These are phyloP conservation scores for Rhodotorula paludigena DNA, from an alignment of 768 basidiomycete species.

Conservation along the genomic window DNA sequence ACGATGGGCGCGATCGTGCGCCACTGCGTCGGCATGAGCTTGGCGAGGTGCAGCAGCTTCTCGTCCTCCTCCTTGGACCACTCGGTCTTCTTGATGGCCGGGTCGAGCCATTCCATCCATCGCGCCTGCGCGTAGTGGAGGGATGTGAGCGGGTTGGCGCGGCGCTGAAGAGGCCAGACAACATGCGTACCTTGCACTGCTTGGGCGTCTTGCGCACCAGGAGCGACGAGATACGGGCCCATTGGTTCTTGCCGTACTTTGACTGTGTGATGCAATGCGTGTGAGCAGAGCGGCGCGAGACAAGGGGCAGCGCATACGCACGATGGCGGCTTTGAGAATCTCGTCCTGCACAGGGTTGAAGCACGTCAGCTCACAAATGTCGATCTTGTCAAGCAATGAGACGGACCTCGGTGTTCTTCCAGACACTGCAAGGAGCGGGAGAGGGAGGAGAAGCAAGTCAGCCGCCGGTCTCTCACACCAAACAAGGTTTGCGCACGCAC, in stretches of 20 bases:
- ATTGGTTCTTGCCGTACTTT: constrained; percentile 95
- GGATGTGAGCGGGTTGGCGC: not conserved
- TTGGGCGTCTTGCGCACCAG: constrained; percentile 98
- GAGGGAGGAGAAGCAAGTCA: no score
- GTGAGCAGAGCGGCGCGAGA: not conserved
- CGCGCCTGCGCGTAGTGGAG: constrained; percentile 53
- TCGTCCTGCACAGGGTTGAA: constrained; percentile 82
- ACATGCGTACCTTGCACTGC: constrained; percentile 76
- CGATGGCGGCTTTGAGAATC: constrained; percentile 94
- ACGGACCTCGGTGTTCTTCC: constrained; percentile 69
- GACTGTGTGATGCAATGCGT: constrained; percentile 48
- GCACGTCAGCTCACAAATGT: not conserved
- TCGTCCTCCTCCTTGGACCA: constrained; percentile 99
- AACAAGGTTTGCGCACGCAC: not conserved
- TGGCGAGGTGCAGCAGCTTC: constrained; percentile 93
- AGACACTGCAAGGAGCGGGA: constrained; percentile 32
- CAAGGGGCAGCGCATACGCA: not conserved
- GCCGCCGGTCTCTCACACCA: no score
- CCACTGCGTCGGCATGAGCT: constrained; percentile 99
- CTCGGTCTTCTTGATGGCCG: constrained; percentile 98
- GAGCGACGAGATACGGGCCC: constrained; percentile 96
- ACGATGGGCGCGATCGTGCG: constrained; percentile 98
- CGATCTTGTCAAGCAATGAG: not conserved
- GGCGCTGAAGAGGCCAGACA: not conserved
- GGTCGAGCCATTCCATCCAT: constrained; percentile 99